Base-by-base conservation (phyloP, 139 green algal species). In the Ulvella scutata region DNA sequence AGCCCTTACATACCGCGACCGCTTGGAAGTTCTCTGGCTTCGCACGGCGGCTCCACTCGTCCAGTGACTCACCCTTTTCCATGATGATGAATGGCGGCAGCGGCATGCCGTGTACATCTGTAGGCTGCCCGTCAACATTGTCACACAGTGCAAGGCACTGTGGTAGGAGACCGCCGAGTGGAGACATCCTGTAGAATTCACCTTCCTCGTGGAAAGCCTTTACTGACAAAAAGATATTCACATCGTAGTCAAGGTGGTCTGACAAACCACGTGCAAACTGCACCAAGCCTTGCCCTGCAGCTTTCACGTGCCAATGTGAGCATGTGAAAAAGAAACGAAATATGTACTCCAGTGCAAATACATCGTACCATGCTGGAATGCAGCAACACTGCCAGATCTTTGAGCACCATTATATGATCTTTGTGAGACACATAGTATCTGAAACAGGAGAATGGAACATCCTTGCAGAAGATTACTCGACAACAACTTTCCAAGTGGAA, bases 21-120 rank as follows among this genome's bases (percentile, higher is more conserved):
- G 51, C 31, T 26, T 67, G 51, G 51, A 67, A 67, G n/a, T 36
- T 67, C n/a, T 67, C 51, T n/a, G 51, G 51, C 51, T 67, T 67
- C n/a, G 51, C 51, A 26, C 51, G 51, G 51, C 51, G 51, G 51
- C 51, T 67, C 51, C 51, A 67, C 51, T 67, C 51, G 51, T 67
- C 51, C n/a, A 67, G 51, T 0, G 51, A n/a, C 51, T 67, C 51
- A 26, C 51, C 51, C 51, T 67, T 67, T 26, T 67, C 51, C 51
- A 67, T 67, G 51, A 67, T 23, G 51, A 67, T 67, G 51, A 67
- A 67, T 26, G 51, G 51, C 51, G 51, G 51, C 51, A 67, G 20
- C 51, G 51, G 51, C 1, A 26, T 67, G 51, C 17, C 2, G 51
- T 67, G 51, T 23, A 26, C 51, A 1, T 67, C 51, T n/a, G n/a